Evolutionary conservation across 805 yeast species (phyloP).

Genomic region (Candida pseudofarinosa): DNA sequence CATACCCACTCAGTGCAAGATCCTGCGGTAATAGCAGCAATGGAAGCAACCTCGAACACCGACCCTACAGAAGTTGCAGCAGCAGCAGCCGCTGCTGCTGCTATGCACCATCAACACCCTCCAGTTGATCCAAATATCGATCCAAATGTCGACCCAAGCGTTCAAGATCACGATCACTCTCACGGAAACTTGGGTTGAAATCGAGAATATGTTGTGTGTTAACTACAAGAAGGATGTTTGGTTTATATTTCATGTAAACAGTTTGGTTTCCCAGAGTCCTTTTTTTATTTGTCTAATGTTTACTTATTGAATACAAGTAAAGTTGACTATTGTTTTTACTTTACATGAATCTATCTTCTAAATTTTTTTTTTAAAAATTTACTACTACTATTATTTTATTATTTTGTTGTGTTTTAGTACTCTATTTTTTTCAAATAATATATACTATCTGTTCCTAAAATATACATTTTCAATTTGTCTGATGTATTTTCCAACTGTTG

Average conservation of each 20-base stretch:
- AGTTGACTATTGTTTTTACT: neutral
- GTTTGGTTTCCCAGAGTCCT: neutral
- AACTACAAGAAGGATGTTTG: too few species aligned
- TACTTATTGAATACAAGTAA: neutral
- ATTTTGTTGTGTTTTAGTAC: neutral
- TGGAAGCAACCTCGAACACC: conserved; percentile 28
- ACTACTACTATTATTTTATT: neutral
- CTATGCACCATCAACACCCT: conserved; percentile 24
- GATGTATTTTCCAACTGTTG: too few species aligned
- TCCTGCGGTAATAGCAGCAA: conserved; percentile 41
- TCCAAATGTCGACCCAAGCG: conserved; percentile 42
- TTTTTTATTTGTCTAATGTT: neutral
- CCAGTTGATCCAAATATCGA: conserved; percentile 42
- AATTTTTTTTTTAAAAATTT: too few species aligned
- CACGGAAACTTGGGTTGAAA: conserved; percentile 19
- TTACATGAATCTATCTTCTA: neutral
- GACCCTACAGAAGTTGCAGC: conserved; percentile 10
- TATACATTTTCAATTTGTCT: neutral
- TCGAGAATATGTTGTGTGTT: neutral
- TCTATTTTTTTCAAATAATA: neutral
- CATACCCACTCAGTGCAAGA: conserved; percentile 35
- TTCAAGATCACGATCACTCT: conserved; percentile 39
- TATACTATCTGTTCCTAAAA: neutral
- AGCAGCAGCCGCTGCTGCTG: conserved; percentile 25
- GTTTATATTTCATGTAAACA: too few species aligned